Evolutionary conservation across 1,139 yeast genomes (phyloP), one percentile per base, ranked within the genome.

Genomic region (Suhomyces maxii): DNA sequence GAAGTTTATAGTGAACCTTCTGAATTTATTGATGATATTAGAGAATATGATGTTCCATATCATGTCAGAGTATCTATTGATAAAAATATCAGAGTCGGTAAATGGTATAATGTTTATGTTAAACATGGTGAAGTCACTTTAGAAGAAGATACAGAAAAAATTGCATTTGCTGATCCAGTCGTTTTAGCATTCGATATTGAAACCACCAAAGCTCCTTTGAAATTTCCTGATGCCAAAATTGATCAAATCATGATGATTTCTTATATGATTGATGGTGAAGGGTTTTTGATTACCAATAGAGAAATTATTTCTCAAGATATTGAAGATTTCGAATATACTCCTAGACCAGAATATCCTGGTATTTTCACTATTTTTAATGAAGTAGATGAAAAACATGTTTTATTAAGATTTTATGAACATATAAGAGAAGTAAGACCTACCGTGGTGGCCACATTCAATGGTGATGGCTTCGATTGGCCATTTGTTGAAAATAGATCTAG

Each of bases 391-490:
- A 81, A 83, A 54, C 88, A 83, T 8, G 71, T 90, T 6, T 66
- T 95, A 36, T 69, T 76, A 47, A 72, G 91, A 50, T 95, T 95
- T 61, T 95, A 87, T 63, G 97, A 89, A 57, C 99, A 95, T 62
- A 81, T 95, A 23, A 73, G 93, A 53, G 98, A 93, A 44, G 87
- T 78, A 6, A 78, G 81, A 55, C 99, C 99, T 1, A 91, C 98
- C 0, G 97, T 93, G 10, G 93, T 95, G 46, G 96, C 97, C 1
- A 93, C 99, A 0, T 95, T 89, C 60, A 95, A 95, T 69, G 99
- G 99, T 73, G 99, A 95, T 64, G 90, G 90, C 61, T 95, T 95
- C 68, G 99, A 95, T 75, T 95, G 99, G 99, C 99, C 99, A 1
- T 95, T 90, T 65, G 95, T 95, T 6, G 99, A 91, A 56, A 84